phyloP scores from a whole-genome alignment of 2,329 filamentous ascomycete species.

The Fusarium fujikuroi region DNA sequence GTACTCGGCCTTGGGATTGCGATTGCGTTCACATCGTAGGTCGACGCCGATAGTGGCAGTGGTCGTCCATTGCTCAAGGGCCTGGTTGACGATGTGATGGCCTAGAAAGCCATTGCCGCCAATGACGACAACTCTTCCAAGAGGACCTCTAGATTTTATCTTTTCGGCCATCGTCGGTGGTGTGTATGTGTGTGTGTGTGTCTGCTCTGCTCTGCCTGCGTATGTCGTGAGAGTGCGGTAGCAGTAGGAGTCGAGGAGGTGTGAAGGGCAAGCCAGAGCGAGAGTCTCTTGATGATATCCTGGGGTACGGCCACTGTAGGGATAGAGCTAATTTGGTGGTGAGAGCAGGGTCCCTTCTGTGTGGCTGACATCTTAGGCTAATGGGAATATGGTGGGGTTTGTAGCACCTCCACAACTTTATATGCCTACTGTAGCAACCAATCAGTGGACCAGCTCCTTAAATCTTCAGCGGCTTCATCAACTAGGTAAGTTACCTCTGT shows the following conservation, averaged over 20 bases:
- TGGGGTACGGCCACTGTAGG: slow-evolving; percentile 17
- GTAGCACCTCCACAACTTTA: neutral
- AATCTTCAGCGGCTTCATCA: slow-evolving; percentile 27
- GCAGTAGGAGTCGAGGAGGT: slow-evolving; percentile 10
- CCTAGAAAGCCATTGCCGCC: slow-evolving; percentile 88
- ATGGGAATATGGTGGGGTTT: slow-evolving; percentile 20
- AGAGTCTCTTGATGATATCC: slow-evolving; percentile 15
- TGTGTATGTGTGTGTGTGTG: neutral
- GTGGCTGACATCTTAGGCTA: slow-evolving; percentile 37
- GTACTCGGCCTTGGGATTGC: slow-evolving; percentile 69
- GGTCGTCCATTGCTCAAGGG: slow-evolving; percentile 65
- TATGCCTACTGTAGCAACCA: slow-evolving; percentile 16
- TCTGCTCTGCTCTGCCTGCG: neutral
- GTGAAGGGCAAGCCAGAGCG: slow-evolving; percentile 14
- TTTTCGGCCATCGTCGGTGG: slow-evolving; percentile 11
- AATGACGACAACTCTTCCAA: slow-evolving; percentile 80
- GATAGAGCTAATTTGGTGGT: slow-evolving; percentile 15
- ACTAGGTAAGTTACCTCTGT: neutral
- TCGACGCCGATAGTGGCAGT: slow-evolving; percentile 75
- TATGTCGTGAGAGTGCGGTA: slow-evolving; percentile 1
- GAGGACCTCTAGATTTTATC: slow-evolving; percentile 49
- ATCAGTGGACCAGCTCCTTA: slow-evolving; percentile 1
- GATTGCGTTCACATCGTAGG: slow-evolving; percentile 76
- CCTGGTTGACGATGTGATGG: slow-evolving; percentile 81
- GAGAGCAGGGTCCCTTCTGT: slow-evolving; percentile 18